A percentile compares a stretch with the other conserved stretches of the same genome.
Conservation (phyloP, 1,139 yeast genomes). For the Pichia sp. region DNA sequence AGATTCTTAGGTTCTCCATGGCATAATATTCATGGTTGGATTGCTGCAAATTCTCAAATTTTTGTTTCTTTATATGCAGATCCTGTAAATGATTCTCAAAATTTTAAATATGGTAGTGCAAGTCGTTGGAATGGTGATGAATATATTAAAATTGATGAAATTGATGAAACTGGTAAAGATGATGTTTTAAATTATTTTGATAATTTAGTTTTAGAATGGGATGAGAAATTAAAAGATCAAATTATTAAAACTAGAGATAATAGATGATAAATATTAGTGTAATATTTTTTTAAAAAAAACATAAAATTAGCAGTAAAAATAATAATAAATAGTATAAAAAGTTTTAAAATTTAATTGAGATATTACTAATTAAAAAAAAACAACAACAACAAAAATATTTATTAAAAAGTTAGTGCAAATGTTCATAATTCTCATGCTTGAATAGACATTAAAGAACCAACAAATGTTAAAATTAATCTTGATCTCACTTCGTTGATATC, state of each 20-base stretch:
- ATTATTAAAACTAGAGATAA: conserved; percentile 45
- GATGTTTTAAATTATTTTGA: conserved; percentile 61
- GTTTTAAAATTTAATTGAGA: background rate
- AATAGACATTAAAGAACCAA: conserved; percentile 86
- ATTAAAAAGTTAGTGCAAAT: background rate
- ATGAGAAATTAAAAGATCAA: conserved; percentile 62
- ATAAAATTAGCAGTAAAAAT: no score
- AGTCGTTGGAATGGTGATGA: conserved; percentile 59
- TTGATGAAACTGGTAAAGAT: conserved; percentile 58
- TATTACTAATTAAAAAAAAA: background rate
- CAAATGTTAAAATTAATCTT: conserved; percentile 86
- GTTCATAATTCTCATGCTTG: conserved; percentile 10
- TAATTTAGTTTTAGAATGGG: conserved; percentile 55
- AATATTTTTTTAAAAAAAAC: no score
- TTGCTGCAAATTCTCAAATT: conserved; percentile 82
- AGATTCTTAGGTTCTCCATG: conserved; percentile 76
- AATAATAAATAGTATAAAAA: background rate
- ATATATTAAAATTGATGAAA: conserved; percentile 46
- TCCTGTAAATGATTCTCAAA: conserved; percentile 35
- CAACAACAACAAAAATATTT: background rate
- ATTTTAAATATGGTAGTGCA: conserved; percentile 70
- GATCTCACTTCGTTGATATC: conserved; percentile 95
- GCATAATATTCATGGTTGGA: conserved; percentile 84
- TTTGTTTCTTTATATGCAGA: conserved; percentile 48
- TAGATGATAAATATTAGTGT: background rate